Base-by-base conservation (phyloP, 495 filamentous ascomycete species). In the Terfezia boudieri region DNA sequence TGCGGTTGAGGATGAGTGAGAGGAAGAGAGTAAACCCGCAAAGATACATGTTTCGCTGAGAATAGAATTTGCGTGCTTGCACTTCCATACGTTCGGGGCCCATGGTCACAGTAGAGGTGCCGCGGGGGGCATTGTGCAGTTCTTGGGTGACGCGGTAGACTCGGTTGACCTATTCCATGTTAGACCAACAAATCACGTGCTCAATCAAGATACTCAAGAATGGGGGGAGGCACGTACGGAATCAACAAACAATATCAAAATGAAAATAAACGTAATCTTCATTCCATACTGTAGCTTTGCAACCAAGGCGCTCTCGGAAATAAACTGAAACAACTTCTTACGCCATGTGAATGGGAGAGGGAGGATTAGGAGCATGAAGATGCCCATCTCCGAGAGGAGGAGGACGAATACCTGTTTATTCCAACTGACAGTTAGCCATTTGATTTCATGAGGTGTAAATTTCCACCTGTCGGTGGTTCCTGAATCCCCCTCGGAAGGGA, bases 1-100 rank as follows among this genome's bases (percentile, higher is more conserved):
- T 96, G 65, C 92, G 88, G 77, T 98, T 96, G 65, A 98, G 86
- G 70, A 98, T 96, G 49, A 98, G 74, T 38, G 89, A 95, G 55
- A 98, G 80, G 80, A 98, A 98, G 56, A 96, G 82, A 0, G 90
- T 98, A 74, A 98, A 98, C 62, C 90, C 90, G 71, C 92, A 96
- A 55, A 98, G 86, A 73, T 98, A 98, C 92, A 98, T 95, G 78
- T 98, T 98, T 66, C 90, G 89, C 72, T 98, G 88, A 56, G 88
- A 93, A 78, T 98, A 98, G 75, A 98, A 98, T 70, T 96, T 96
- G 74, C 90, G 88, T 56, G 90, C 90, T 69, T 98, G 90, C 16
- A 95, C 86, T 70, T 98, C 90, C 78, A 92, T 85, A 58, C 90
- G 86, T 67, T 94, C 90, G 68, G 83, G 81, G 52, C 92, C 84